Evolutionary conservation across 2,329 filamentous ascomycete genomes (phyloP).

Genomic region (Pyrenophora seminiperda): DNA sequence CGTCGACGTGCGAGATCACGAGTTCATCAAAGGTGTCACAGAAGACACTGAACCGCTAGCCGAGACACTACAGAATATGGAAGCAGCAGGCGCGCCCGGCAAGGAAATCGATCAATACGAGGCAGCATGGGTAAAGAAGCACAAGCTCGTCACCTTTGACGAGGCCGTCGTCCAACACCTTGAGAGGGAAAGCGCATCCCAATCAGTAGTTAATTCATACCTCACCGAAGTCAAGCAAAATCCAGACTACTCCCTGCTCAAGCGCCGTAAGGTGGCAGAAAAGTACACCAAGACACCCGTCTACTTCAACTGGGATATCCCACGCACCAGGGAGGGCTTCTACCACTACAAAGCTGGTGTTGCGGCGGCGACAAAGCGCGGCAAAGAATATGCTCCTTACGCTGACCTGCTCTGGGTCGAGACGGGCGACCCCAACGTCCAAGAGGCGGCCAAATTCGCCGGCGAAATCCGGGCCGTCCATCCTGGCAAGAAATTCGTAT

Average conservation of each 20-base stretch:
- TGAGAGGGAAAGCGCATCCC: constrained; percentile 65
- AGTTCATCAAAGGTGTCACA: constrained; percentile 89
- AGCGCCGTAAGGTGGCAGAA: constrained; percentile 74
- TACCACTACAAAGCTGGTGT: constrained; percentile 90
- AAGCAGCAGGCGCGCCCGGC: constrained; percentile 75
- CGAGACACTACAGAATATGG: constrained; percentile 89
- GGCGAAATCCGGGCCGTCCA: constrained; percentile 71
- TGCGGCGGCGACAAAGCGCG: constrained; percentile 86
- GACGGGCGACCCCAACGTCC: constrained; percentile 84
- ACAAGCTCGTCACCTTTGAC: constrained; percentile 87
- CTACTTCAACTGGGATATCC: constrained; percentile 88
- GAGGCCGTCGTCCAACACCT: constrained; percentile 84
- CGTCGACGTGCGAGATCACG: constrained; percentile 92
- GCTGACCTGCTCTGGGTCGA: constrained; percentile 97
- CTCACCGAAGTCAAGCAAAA: constrained; percentile 65
- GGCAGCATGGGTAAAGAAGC: constrained; percentile 82
- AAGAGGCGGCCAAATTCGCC: constrained; percentile 76
- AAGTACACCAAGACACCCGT: constrained; percentile 70
- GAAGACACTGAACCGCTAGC: constrained; percentile 81
- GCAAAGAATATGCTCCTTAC: constrained; percentile 87
- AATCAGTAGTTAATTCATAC: constrained; percentile 71
- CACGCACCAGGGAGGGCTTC: constrained; percentile 89
- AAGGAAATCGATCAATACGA: constrained; percentile 86
- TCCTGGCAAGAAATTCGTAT: constrained; percentile 88
- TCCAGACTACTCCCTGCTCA: constrained; percentile 76